These are phyloP conservation scores for Aquilaria agallochum DNA, from an alignment of 441 rosid genomes.

Conservation along the genomic window DNA sequence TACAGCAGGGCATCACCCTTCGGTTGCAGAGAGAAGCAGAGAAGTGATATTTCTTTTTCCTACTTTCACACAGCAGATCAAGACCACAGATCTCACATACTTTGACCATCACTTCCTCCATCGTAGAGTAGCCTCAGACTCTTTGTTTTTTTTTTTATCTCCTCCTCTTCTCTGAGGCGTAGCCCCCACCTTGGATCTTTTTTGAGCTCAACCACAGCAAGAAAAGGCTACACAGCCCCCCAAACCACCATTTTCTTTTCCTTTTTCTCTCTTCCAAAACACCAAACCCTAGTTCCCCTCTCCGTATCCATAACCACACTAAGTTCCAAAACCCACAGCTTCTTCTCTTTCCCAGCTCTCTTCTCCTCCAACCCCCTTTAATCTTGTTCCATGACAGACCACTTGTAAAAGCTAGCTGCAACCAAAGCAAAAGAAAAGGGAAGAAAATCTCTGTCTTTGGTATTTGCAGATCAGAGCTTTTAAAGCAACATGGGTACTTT, in stretches of 20 bases:
- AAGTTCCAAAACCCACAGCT: slow-evolving; percentile 10
- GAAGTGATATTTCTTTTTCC: slow-evolving; percentile 13
- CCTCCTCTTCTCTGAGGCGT: background rate
- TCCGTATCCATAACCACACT: slow-evolving; percentile 6
- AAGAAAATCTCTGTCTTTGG: slow-evolving; percentile 16
- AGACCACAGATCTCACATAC: slow-evolving; percentile 24
- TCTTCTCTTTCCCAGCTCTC: slow-evolving; percentile 9
- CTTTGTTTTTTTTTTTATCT: no score
- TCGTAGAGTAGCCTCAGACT: background rate
- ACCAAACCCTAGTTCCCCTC: slow-evolving; percentile 22
- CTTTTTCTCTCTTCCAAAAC: background rate
- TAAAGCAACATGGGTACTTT: slow-evolving; percentile 31
- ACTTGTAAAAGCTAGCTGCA: background rate
- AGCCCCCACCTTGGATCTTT: slow-evolving; percentile 18
- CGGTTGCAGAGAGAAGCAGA: no score
- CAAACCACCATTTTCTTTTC: background rate
- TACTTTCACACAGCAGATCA: slow-evolving; percentile 30
- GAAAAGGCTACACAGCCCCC: slow-evolving; percentile 5
- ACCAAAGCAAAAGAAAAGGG: slow-evolving; percentile 23
- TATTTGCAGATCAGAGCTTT: slow-evolving; percentile 31
- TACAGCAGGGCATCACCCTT: no score
- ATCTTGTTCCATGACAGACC: no score
- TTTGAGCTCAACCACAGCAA: slow-evolving; percentile 17
- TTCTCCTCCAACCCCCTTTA: no score
- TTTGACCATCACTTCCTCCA: slow-evolving; percentile 19